Evolutionary conservation across 805 yeast genomes (phyloP).

Genomic region (Yamadazyma sp.): DNA sequence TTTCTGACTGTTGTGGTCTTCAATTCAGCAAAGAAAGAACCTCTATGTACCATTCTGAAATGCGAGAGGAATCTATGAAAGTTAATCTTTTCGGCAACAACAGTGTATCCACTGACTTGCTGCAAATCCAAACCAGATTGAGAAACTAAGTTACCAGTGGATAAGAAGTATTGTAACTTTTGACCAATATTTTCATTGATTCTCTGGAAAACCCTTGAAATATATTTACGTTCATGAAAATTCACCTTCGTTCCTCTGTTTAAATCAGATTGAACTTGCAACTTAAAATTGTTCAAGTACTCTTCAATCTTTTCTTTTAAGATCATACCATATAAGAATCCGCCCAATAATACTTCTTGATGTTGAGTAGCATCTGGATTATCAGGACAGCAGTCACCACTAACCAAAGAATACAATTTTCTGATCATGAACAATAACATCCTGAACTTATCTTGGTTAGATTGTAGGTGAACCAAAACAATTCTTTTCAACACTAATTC

Average conservation of each 20-base stretch:
- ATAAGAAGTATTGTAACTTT: conserved; percentile 88
- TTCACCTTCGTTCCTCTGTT: conserved; percentile 79
- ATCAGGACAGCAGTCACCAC: conserved; percentile 95
- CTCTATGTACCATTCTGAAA: conserved; percentile 99
- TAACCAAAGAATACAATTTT: conserved; percentile 90
- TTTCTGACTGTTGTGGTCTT: conserved; percentile 97
- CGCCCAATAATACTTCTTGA: conserved; percentile 94
- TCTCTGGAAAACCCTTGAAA: conserved; percentile 73
- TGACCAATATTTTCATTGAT: conserved; percentile 93
- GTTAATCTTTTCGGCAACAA: conserved; percentile 97
- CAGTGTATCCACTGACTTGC: conserved; percentile 97
- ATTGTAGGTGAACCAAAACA: conserved; percentile 82
- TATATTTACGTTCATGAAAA: conserved; percentile 80
- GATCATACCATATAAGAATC: conserved; percentile 95
- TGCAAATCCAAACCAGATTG: conserved; percentile 97
- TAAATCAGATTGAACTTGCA: conserved; percentile 77
- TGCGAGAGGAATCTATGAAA: conserved; percentile 97
- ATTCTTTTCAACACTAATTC: conserved; percentile 76
- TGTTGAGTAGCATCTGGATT: conserved; percentile 99
- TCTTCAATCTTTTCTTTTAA: conserved; percentile 95
- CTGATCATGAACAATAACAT: conserved; percentile 92
- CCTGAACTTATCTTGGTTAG: conserved; percentile 77
- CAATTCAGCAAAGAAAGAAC: conserved; percentile 97
- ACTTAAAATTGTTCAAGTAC: conserved; percentile 68
- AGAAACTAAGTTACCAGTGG: conserved; percentile 95